These are phyloP conservation scores for Tothia fuscella DNA, from an alignment of 2,329 filamentous ascomycete genomes.

Conservation along the genomic window DNA sequence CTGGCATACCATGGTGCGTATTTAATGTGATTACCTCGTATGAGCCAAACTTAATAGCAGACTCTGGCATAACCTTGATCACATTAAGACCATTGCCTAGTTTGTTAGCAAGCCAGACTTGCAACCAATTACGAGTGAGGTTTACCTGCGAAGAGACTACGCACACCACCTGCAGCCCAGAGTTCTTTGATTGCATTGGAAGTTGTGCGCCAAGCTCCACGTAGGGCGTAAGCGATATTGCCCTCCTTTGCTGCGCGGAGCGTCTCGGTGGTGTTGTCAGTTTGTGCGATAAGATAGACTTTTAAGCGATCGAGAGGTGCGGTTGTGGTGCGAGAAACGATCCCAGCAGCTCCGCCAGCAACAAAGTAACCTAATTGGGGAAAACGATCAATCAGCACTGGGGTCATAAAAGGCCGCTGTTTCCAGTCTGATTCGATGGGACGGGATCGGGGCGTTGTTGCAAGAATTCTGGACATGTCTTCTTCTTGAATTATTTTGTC, in stretches of 20 bases:
- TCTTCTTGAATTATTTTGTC: no score
- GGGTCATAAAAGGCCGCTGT: constrained; percentile 18
- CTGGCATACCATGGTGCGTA: constrained; percentile 3
- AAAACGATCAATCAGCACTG: constrained; percentile 47
- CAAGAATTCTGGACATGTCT: no score
- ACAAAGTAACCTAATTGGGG: constrained; percentile 95
- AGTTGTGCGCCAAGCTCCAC: constrained; percentile 57
- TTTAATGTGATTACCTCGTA: constrained; percentile 53
- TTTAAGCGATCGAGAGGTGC: constrained; percentile 94
- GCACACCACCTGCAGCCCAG: constrained; percentile 74
- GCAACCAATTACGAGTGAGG: not conserved
- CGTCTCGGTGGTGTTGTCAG: constrained; percentile 47
- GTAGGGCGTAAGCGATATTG: constrained; percentile 50
- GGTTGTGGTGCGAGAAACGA: constrained; percentile 87
- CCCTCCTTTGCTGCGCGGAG: constrained; percentile 59
- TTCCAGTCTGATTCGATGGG: constrained; percentile 10
- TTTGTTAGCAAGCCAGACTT: constrained; percentile 14
- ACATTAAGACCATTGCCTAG: constrained; percentile 92
- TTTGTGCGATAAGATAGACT: constrained; percentile 93
- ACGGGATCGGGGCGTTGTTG: constrained; percentile 17
- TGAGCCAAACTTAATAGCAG: constrained; percentile 93
- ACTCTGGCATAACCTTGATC: constrained; percentile 96
- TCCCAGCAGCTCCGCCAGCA: constrained; percentile 88
- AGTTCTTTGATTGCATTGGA: constrained; percentile 62
- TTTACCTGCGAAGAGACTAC: constrained; percentile 86